Evolutionary conservation across 768 basidiomycete genomes (phyloP), one percentile per base, ranked within the genome.

Genomic region (Cystofilobasidium capitatum): DNA sequence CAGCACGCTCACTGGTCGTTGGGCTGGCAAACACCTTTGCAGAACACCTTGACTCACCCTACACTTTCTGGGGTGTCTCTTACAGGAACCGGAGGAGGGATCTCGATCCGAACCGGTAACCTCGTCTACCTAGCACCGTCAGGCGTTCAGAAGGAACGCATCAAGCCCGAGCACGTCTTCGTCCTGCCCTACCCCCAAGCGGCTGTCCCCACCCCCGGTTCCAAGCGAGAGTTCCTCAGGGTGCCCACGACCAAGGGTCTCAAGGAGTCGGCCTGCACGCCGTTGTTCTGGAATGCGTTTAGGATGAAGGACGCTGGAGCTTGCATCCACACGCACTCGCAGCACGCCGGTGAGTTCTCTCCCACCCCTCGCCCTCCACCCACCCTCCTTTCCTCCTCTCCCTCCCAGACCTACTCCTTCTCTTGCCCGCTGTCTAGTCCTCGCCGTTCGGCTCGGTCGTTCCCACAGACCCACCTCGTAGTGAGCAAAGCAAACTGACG

Each of bases 241-340:
- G 84, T 86, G 33, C 89, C 91, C 13, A 79, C 80, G 14, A 75
- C 80, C 69, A 82, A 84, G 66, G 79, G 79, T 0, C 80, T 92
- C 69, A 91, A 88, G 72, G 89, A 92, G 73, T 88, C 87, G 0
- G 88, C 88, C 0, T 92, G 91, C 75, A 91, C 90, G 0, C 91
- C 91, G 16, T 79, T 91, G 20, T 93, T 93, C 80, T 92, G 88
- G 88, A 91, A 90, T 73, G 88, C 90, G 2, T 93, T 91, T 74
- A 86, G 86, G 37, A 77, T 88, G 70, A 81, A 88, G 26, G 79
- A 82, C 67, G 89, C 90, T 2, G 87, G 88, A 0, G 88, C 88
- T 51, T 92, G 89, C 72, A 90, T 93, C 70, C 91, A 92, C 74
- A 92, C 90, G 0, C 91, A 92, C 74, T 89, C 88, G 0, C 90